phyloP scores from a whole-genome alignment of 805 yeast species.

The Yamadazyma paraphyllophila region DNA sequence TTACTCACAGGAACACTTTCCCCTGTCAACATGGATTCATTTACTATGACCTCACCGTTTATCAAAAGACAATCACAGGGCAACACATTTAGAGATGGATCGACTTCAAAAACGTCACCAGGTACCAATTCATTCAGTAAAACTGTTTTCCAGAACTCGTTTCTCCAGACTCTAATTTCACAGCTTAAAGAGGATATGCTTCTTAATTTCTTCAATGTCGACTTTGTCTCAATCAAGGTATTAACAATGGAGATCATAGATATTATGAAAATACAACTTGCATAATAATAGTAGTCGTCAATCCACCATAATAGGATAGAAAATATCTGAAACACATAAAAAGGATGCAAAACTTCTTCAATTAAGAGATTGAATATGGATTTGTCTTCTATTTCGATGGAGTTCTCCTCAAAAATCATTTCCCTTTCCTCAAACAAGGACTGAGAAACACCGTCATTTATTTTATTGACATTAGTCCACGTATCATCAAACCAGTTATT shows the following conservation, averaged over 20 bases:
- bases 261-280: constrained; percentile 84
- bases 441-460: constrained; percentile 69
- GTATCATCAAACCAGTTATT: constrained; percentile 80
- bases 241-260: constrained; percentile 78
- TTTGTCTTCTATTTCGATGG: constrained; percentile 74
- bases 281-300: constrained; percentile 92
- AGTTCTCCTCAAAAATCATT: constrained; percentile 74
- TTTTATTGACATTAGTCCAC: constrained; percentile 63
- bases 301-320: constrained; percentile 89
- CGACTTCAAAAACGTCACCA: constrained; percentile 93
- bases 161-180: constrained; percentile 85
- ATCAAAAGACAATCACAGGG: constrained; percentile 90
- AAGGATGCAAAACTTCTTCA: constrained; percentile 93
- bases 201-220: constrained; percentile 67
- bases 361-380: constrained; percentile 60
- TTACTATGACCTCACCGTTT: constrained; percentile 93
- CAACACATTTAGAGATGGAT: constrained; percentile 66
- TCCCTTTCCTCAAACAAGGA: constrained; percentile 66
- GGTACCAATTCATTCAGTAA: constrained; percentile 83
- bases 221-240: constrained; percentile 81
- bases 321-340: constrained; percentile 90
- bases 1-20: constrained; percentile 97
- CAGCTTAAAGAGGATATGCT: constrained; percentile 74
- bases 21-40: constrained; percentile 97
- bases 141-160: constrained; percentile 86